Conservation (phyloP, 257 asterid genomes). For the Lycium barbarum region DNA sequence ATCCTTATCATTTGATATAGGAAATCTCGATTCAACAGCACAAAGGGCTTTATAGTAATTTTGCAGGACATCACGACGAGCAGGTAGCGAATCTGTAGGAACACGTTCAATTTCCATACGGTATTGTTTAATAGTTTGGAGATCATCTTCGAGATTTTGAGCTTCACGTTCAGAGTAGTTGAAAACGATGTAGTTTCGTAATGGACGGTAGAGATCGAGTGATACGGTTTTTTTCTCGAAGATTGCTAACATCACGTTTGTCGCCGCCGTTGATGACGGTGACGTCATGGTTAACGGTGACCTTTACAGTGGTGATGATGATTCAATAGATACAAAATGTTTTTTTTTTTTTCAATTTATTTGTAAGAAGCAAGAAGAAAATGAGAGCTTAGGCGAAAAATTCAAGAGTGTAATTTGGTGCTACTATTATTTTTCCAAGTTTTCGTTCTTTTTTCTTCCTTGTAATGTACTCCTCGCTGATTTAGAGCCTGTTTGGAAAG, state of each 20-base stretch:
- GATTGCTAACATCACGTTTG: slow-evolving; percentile 84
- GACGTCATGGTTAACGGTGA: slow-evolving; percentile 58
- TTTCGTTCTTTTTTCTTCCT: background rate
- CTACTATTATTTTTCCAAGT: background rate
- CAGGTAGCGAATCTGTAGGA: slow-evolving; percentile 60
- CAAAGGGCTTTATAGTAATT: slow-evolving; percentile 92
- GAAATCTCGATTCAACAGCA: slow-evolving; percentile 92
- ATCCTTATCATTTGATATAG: slow-evolving; percentile 86
- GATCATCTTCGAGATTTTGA: slow-evolving; percentile 87
- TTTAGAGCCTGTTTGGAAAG: no score
- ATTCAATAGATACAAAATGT: background rate
- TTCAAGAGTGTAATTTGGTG: background rate
- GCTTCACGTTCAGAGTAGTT: slow-evolving; percentile 95
- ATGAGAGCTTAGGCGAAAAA: background rate
- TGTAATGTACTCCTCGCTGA: no score
- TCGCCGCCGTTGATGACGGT: slow-evolving; percentile 60
- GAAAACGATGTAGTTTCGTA: slow-evolving; percentile 78
- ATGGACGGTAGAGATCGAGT: slow-evolving; percentile 83
- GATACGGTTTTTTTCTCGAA: slow-evolving; percentile 83
- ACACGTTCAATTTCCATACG: slow-evolving; percentile 79
- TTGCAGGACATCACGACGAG: slow-evolving; percentile 91
- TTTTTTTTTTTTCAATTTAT: background rate
- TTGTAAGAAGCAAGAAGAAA: background rate
- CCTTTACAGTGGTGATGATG: slow-evolving; percentile 31
- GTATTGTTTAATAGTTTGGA: slow-evolving; percentile 71